Evolutionary conservation across 805 yeast genomes (phyloP), one percentile per base, ranked within the genome.

Genomic region (Pichia gijzeniarum): DNA sequence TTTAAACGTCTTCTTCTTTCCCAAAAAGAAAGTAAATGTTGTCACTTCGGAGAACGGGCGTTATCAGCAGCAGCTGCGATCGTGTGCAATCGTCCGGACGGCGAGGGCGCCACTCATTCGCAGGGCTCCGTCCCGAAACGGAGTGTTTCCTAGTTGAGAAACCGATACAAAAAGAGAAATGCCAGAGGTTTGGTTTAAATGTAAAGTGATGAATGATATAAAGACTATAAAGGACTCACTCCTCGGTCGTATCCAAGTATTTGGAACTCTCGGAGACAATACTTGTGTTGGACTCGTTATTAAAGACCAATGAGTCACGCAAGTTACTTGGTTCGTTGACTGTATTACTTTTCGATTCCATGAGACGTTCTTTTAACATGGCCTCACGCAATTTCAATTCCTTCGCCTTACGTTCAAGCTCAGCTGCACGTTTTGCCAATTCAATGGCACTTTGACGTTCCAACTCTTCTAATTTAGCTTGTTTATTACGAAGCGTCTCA

Each of bases 401-500:
- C 38, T 79, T 82, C 3, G 91, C 91, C 56, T 80, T 82, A 57
- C 74, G 77, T 60, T 85, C 93, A 54, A 85, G 70, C 46, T 81
- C 79, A 17, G 83, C 81, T n/a, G 90, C 91, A 53, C 90, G 71
- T 49, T 70, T 70, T 25, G 87, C 79, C 56, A 85, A 68, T 56
- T 84, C 91, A 57, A 73, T 74, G 0, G 91, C 93, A 44, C 85
- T 77, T 51, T 81, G 82, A 57, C 82, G 81, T 61, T 85, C 95
- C 65, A 85, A 65, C 54, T 85, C 88, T 60, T 85, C 90, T 41
- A 85, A 67, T 64, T 82, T 85, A 47, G 80, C 86, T 58, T 85
- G 90, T 62, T 85, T 80, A 43, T 83, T 82, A 52, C 79, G 65
- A 46, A 85, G 74, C 47, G 83, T 74, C 62, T 85, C 91, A 61